These are phyloP conservation scores for Torrubiellomyces zombiae DNA, from an alignment of 2,329 filamentous ascomycete genomes.

Conservation along the genomic window DNA sequence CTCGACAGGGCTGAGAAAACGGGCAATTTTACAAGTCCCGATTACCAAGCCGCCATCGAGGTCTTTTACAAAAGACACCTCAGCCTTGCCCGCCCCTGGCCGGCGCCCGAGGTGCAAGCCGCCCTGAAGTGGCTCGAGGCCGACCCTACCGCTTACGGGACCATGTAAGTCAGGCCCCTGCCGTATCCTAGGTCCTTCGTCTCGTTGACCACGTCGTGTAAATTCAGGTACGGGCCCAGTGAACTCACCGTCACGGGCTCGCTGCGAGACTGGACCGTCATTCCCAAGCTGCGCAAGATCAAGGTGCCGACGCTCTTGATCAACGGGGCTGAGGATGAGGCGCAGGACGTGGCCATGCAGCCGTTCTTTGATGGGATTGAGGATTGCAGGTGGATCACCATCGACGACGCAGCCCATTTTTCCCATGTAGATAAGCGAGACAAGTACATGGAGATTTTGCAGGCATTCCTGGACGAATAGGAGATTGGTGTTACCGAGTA, in stretches of 20 bases:
- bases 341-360: conserved; percentile 16
- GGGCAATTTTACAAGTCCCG: conserved; percentile 11
- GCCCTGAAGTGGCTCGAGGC: conserved; percentile 14
- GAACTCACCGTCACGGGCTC: conserved; percentile 10
- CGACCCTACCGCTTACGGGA: conserved; percentile 10
- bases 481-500: too few species aligned
- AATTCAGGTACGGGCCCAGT: conserved; percentile 13
- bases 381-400: conserved; percentile 18
- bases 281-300: conserved; percentile 12
- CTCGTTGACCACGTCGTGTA: not conserved
- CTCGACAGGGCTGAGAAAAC: conserved; percentile 10
- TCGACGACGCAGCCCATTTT: conserved; percentile 18
- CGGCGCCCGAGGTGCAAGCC: conserved; percentile 15
- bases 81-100: conserved; percentile 10
- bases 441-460: conserved; percentile 11
- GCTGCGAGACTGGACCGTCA: conserved; percentile 11
- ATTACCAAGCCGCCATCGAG: conserved; percentile 15
- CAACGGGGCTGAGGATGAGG: conserved; percentile 18
- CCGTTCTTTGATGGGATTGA: conserved; percentile 17
- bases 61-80: conserved; percentile 15
- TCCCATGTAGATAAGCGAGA: conserved; percentile 15
- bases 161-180: conserved; percentile 11
- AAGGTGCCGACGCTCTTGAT: conserved; percentile 16
- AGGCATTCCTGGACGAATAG: conserved; percentile 6
- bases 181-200: too few species aligned